These are phyloP conservation scores for Brassica rapa DNA, from an alignment of 345 rosid species.

Conservation along the genomic window DNA sequence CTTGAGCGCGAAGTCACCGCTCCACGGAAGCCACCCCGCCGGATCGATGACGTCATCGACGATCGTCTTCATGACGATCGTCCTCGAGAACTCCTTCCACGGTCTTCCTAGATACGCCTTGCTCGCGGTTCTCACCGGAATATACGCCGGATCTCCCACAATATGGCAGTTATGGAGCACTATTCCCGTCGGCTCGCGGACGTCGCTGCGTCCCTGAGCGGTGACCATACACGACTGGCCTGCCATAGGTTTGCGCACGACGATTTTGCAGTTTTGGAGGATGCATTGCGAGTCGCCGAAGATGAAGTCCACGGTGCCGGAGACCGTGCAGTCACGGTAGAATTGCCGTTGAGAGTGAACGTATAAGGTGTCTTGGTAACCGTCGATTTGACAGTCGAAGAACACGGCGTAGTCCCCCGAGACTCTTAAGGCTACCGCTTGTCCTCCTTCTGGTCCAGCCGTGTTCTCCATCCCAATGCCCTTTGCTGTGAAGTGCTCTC, in stretches of 20 bases:
- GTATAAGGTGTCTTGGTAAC: slow-evolving; percentile 72
- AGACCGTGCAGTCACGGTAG: slow-evolving; percentile 69
- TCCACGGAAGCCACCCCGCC: slow-evolving; percentile 64
- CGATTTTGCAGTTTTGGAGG: slow-evolving; percentile 65
- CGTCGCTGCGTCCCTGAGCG: slow-evolving; percentile 62
- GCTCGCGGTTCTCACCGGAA: slow-evolving; percentile 39
- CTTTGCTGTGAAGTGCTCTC: slow-evolving; percentile 64
- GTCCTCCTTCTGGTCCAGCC: slow-evolving; percentile 59
- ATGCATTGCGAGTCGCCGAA: slow-evolving; percentile 57
- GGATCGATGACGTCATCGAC: slow-evolving; percentile 59
- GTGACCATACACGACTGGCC: slow-evolving; percentile 60
- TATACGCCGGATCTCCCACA: slow-evolving; percentile 45
- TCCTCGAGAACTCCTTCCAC: slow-evolving; percentile 58
- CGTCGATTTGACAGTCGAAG: slow-evolving; percentile 60
- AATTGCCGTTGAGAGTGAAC: slow-evolving; percentile 64
- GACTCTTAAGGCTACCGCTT: slow-evolving; percentile 75
- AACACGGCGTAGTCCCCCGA: slow-evolving; percentile 54
- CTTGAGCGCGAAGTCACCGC: slow-evolving; percentile 47
- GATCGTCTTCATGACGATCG: slow-evolving; percentile 57
- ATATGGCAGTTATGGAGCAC: slow-evolving; percentile 62
- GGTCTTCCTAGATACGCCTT: slow-evolving; percentile 80
- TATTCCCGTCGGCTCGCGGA: slow-evolving; percentile 38
- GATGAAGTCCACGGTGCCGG: slow-evolving; percentile 73
- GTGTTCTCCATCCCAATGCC: slow-evolving; percentile 68
- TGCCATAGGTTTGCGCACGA: slow-evolving; percentile 51